Conservation (phyloP, 2,329 filamentous ascomycete genomes). For the Dothistroma septosporum region DNA sequence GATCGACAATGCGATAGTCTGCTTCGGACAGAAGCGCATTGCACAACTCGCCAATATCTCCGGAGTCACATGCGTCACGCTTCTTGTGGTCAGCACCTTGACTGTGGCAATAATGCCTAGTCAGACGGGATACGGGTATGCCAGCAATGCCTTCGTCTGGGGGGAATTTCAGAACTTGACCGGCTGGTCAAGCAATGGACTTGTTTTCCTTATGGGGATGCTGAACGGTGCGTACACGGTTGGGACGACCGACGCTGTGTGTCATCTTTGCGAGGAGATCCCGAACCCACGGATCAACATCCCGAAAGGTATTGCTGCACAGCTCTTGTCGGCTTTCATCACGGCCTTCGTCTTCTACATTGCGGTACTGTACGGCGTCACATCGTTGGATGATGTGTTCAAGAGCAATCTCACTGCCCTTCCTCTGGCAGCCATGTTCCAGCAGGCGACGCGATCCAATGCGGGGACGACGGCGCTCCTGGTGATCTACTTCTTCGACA, state of each 20-base stretch:
- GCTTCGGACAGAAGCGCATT: conserved; percentile 55
- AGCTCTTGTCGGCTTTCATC: conserved; percentile 50
- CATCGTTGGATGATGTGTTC: conserved; percentile 54
- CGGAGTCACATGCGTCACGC: conserved; percentile 49
- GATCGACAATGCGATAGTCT: conserved; percentile 44
- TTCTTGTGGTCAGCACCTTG: conserved; percentile 53
- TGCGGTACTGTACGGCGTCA: conserved; percentile 53
- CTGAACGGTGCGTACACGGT: conserved; percentile 63
- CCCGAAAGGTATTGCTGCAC: conserved; percentile 51
- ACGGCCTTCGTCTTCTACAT: conserved; percentile 47
- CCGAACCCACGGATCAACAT: conserved; percentile 49
- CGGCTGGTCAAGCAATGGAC: conserved; percentile 47
- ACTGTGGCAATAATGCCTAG: conserved; percentile 55
- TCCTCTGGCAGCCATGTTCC: conserved; percentile 65
- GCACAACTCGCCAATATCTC: conserved; percentile 48
- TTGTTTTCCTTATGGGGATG: conserved; percentile 60
- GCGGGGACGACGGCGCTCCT: conserved; percentile 43
- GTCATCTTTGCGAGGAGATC: conserved; percentile 64
- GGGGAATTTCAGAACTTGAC: conserved; percentile 41
- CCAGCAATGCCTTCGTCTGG: conserved; percentile 41
- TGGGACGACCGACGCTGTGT: conserved; percentile 59
- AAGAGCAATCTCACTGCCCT: conserved; percentile 39
- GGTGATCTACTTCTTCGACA: conserved; percentile 48
- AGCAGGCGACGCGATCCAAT: conserved; percentile 42
- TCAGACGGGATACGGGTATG: conserved; percentile 41